phyloP scores from a whole-genome alignment of 73 alveolate genomes.

The Tetrahymena elliotti region DNA sequence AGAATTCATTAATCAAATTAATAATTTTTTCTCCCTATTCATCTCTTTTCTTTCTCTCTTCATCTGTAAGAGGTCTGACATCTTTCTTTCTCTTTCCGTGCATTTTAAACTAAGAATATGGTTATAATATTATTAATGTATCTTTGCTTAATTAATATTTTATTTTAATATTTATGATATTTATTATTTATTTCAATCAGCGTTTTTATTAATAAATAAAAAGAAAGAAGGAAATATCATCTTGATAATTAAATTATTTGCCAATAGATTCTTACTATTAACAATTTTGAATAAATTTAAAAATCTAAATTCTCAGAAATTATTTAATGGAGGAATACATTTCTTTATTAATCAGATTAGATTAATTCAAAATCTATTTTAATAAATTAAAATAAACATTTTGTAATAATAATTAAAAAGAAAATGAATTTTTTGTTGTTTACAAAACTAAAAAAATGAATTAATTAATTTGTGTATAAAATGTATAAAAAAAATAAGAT shows the following conservation, averaged over 20 bases:
- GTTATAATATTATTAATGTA: neutral
- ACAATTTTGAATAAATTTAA: neutral
- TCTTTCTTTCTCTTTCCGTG: slow-evolving; percentile 78
- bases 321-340: no score
- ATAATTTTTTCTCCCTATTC: slow-evolving; percentile 56
- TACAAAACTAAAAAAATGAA: no score
- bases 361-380: no score
- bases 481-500: neutral
- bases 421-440: no score
- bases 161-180: no score
- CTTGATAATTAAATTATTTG: neutral
- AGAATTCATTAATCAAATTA: slow-evolving; percentile 54
- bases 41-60: slow-evolving; percentile 59
- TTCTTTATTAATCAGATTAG: no score
- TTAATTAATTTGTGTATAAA: no score
- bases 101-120: slow-evolving; percentile 56
- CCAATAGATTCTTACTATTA: neutral
- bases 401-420: no score
- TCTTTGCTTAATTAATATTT: neutral
- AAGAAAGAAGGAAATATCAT: neutral
- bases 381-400: no score
- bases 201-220: neutral
- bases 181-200: neutral
- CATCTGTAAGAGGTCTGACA: slow-evolving; percentile 52
- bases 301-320: neutral